Base-by-base conservation (phyloP, 495 filamentous ascomycete genomes). In the Staphylotrichum tortipilum region DNA sequence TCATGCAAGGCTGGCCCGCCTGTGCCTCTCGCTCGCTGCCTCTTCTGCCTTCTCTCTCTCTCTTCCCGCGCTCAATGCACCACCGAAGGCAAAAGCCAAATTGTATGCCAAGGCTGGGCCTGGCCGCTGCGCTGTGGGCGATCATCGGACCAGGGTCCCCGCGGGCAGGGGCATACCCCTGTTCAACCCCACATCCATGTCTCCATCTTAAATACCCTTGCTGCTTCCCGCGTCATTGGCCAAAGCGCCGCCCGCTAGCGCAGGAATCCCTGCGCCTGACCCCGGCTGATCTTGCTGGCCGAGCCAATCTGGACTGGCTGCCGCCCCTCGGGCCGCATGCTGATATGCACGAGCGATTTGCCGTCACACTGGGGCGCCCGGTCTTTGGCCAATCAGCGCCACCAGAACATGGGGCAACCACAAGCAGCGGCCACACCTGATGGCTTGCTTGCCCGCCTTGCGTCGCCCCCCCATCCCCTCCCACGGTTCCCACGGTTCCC, bases 231-330 rank as follows among this genome's bases (percentile, higher is more conserved):
- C 52, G 42, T 55, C 39, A 68, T 66, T 68, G 65, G 63, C 48
- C 59, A 54, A 56, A 62, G 60, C 62, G 59, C 41, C 48, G n/a
- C 14, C 33, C 51, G 42, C 52, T 66, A 55, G 58, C 56, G 47
- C 45, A 29, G 5, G 9, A 15, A 54, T 36, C 62, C 61, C 51
- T 64, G 61, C 33, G 8, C 8, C 1, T 5, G 11, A 39, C 50
- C 57, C 41, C 57, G 59, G 39, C 48, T 58, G 63, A 68, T 63
- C 59, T 66, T 44, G 48, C 47, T 59, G 51, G 34, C 43, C 45
- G 61, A 61, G 59, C 66, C 66, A 69, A 69, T 69, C 65, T 65
- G 56, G 43, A 50, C 47, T 57, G 56, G 55, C 47, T 56, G 59
- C 61, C 58, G 58, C 59, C 59, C 39, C 50, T 56, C 66, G 60